Evolutionary conservation across 495 filamentous ascomycete genomes (phyloP).

Genomic region (Schizothecium vesticola): DNA sequence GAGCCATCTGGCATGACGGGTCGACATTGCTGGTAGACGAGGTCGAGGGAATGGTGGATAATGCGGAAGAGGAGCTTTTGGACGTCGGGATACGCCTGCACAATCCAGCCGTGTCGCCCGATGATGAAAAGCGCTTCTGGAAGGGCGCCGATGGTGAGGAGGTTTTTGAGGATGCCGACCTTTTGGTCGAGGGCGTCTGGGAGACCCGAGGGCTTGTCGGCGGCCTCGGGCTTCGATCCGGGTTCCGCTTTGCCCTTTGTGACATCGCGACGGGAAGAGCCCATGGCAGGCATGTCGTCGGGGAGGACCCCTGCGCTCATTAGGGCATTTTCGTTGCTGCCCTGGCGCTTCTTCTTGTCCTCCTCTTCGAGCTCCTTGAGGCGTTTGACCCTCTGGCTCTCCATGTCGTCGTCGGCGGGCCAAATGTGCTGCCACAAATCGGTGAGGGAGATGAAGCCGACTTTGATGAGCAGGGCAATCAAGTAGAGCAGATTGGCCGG

Average conservation of each 20-base stretch:
- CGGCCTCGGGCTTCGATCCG: slow-evolving; percentile 35
- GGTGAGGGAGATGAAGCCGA: slow-evolving; percentile 91
- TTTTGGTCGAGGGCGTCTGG: slow-evolving; percentile 90
- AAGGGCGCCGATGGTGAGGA: slow-evolving; percentile 86
- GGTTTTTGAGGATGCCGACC: slow-evolving; percentile 70
- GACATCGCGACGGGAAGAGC: slow-evolving; percentile 31
- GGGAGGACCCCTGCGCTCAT: slow-evolving; percentile 81
- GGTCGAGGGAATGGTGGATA: slow-evolving; percentile 66
- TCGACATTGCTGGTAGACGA: slow-evolving; percentile 37
- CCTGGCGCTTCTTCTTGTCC: slow-evolving; percentile 58
- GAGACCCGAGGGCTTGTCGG: slow-evolving; percentile 51
- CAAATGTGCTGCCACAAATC: slow-evolving; percentile 93
- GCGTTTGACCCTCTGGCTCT: slow-evolving; percentile 56
- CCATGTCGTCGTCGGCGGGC: slow-evolving; percentile 79
- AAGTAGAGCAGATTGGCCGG: slow-evolving; percentile 90
- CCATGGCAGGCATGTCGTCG: slow-evolving; percentile 56
- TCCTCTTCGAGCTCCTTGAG: slow-evolving; percentile 75
- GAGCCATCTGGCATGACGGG: slow-evolving; percentile 15
- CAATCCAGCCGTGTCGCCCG: slow-evolving; percentile 85
- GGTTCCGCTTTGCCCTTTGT: slow-evolving; percentile 32
- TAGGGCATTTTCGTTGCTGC: slow-evolving; percentile 72
- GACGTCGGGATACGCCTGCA: slow-evolving; percentile 75
- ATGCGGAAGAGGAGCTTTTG: slow-evolving; percentile 66
- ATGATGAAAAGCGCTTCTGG: slow-evolving; percentile 91
- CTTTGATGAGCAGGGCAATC: slow-evolving; percentile 87